Evolutionary conservation across 768 basidiomycete genomes (phyloP).

Genomic region (Polyporus arcularius): DNA sequence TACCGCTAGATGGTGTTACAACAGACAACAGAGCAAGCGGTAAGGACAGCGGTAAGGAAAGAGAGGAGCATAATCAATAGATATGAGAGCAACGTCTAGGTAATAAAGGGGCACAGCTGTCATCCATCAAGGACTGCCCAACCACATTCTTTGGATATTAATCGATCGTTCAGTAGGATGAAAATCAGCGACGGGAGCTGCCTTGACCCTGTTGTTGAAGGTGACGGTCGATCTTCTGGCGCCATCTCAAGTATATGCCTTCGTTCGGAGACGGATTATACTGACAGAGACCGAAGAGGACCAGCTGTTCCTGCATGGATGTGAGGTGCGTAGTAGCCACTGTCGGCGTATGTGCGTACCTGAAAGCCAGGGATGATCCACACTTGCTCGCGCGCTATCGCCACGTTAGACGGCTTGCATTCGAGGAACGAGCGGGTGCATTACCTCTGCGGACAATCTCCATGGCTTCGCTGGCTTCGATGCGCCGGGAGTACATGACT

Average conservation of each 20-base stretch:
- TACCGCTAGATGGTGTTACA: conserved; percentile 14
- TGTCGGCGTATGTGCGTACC: conserved; percentile 8
- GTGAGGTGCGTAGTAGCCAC: neutral
- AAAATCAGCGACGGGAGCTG: conserved; percentile 5
- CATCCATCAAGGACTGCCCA: neutral
- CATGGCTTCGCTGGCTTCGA: conserved; percentile 60
- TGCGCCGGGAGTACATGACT: conserved; percentile 70
- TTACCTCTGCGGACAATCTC: conserved; percentile 61
- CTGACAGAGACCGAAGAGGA: conserved; percentile 72
- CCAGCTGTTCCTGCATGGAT: conserved; percentile 55
- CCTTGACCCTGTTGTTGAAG: conserved; percentile 30
- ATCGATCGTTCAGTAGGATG: no score
- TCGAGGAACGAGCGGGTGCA: neutral
- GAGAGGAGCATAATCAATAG: neutral
- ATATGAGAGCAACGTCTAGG: neutral
- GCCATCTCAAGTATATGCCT: conserved; percentile 71
- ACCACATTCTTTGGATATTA: neutral
- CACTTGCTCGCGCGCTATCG: conserved; percentile 69
- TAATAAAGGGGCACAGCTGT: neutral
- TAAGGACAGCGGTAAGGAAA: neutral
- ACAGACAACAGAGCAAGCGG: conserved; percentile 14
- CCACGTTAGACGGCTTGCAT: neutral
- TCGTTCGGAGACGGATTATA: conserved; percentile 61
- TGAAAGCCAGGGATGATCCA: conserved; percentile 82
- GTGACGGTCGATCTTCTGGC: conserved; percentile 51